Evolutionary conservation across 108 stramenopile genomes (phyloP).

Genomic region (Cyclotella baltica): DNA sequence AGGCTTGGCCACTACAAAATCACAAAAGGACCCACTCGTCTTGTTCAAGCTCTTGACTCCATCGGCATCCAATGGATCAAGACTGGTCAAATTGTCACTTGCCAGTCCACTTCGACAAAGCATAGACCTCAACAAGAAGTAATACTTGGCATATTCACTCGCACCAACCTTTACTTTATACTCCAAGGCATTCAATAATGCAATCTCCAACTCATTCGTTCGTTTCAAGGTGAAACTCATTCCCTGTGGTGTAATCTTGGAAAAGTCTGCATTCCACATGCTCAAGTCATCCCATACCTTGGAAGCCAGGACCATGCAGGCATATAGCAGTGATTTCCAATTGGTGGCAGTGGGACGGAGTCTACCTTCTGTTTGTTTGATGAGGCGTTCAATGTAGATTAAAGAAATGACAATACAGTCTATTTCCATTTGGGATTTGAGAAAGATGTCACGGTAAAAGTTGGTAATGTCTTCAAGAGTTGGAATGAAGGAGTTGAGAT

Average conservation of each 20-base stretch:
- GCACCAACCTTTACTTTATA: constrained; percentile 93
- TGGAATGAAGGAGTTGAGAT: constrained; percentile 55
- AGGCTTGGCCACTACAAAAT: constrained; percentile 42
- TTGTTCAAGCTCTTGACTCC: constrained; percentile 57
- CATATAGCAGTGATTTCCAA: constrained; percentile 92
- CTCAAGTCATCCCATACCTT: constrained; percentile 98
- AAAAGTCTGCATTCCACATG: constrained; percentile 98
- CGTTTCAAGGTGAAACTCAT: constrained; percentile 86
- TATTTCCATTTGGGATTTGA: constrained; percentile 87
- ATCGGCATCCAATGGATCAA: constrained; percentile 77
- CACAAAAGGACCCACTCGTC: constrained; percentile 15
- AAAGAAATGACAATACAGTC: constrained; percentile 97
- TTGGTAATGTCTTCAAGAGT: constrained; percentile 71
- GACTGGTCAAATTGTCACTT: constrained; percentile 58
- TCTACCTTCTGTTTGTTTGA: constrained; percentile 85
- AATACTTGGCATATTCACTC: constrained; percentile 97
- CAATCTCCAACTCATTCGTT: constrained; percentile 93
- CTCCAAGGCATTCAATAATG: constrained; percentile 67
- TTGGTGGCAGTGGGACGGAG: constrained; percentile 77
- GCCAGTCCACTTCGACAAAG: constrained; percentile 77
- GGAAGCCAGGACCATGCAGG: constrained; percentile 91
- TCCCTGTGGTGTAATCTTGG: constrained; percentile 74
- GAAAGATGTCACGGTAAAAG: constrained; percentile 89
- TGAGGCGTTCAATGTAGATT: constrained; percentile 95
- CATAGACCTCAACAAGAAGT: constrained; percentile 92